Evolutionary conservation across 208 protist species (phyloP).

Genomic region (Wallacemonas rigidus): DNA sequence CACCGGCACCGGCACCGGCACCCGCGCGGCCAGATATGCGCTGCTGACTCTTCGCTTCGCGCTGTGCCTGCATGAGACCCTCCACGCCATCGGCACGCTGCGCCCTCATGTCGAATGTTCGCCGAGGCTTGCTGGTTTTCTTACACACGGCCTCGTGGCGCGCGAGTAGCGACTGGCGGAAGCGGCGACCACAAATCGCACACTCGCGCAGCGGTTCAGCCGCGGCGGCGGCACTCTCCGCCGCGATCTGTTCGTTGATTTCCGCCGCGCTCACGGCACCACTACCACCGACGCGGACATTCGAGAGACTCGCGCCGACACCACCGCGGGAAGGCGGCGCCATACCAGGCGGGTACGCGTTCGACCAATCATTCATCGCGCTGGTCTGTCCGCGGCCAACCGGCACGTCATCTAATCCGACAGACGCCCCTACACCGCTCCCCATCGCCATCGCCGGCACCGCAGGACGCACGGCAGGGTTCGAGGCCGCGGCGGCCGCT

Average conservation of each 20-base stretch:
- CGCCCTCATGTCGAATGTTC: conserved; percentile 74
- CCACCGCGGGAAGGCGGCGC: conserved; percentile 15
- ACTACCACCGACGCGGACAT: conserved; percentile 8
- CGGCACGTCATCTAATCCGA: conserved; percentile 53
- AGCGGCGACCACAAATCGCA: conserved; percentile 65
- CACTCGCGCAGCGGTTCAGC: conserved; percentile 63
- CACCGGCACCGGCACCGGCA: neutral
- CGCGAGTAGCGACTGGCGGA: conserved; percentile 61
- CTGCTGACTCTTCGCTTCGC: neutral
- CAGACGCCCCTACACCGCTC: conserved; percentile 12
- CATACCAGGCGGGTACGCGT: conserved; percentile 46
- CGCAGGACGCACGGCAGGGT: neutral
- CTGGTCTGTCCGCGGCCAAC: conserved; percentile 36
- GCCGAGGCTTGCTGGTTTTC: conserved; percentile 50
- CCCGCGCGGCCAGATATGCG: neutral
- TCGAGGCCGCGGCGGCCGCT: conserved; percentile 3
- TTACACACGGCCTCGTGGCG: conserved; percentile 77
- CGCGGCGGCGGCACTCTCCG: conserved; percentile 37
- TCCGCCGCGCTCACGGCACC: conserved; percentile 11
- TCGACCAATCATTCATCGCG: conserved; percentile 35
- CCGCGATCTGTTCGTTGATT: conserved; percentile 34
- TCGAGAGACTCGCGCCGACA: neutral
- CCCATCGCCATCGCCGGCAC: neutral
- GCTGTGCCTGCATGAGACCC: conserved; percentile 57
- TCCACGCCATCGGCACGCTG: conserved; percentile 77